phyloP scores from a whole-genome alignment of 768 basidiomycete genomes.

The Termitomyces sp. region DNA sequence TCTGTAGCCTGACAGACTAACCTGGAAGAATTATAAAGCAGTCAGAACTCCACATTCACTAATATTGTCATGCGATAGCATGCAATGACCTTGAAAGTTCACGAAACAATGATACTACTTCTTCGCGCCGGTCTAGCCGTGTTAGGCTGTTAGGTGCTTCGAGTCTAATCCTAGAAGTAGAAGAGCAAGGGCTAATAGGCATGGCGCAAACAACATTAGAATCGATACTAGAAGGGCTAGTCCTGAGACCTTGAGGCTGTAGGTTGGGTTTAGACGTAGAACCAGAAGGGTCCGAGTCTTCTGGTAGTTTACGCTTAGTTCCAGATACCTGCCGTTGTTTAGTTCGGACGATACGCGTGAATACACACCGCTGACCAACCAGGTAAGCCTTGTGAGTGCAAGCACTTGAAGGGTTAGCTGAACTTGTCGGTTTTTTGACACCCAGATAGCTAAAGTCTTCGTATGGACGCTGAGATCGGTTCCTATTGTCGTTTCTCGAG shows the following conservation, averaged over 20 bases:
- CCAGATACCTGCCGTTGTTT: conserved; percentile 5
- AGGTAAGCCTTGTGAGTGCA: background rate
- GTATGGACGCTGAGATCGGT: conserved; percentile 7
- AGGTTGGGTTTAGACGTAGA: background rate
- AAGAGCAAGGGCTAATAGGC: background rate
- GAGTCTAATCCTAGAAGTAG: background rate
- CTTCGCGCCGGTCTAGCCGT: conserved; percentile 12
- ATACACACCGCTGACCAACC: conserved; percentile 1
- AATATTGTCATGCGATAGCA: conserved; percentile 9
- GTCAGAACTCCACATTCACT: background rate
- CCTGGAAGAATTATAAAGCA: conserved; percentile 20
- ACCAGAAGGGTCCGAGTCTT: background rate
- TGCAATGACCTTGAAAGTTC: conserved; percentile 34
- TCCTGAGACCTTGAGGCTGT: background rate
- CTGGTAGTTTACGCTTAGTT: conserved; percentile 5
- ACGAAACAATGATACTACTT: conserved; percentile 30
- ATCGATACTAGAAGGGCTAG: background rate
- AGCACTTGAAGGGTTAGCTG: background rate
- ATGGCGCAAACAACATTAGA: background rate
- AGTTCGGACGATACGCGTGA: background rate
- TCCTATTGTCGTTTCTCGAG: conserved; percentile 5
- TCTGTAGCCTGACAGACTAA: conserved; percentile 41
- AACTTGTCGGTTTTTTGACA: conserved; percentile 7
- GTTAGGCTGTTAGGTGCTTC: background rate
- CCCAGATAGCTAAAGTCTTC: conserved; percentile 9